These are phyloP conservation scores for Clavariopsis aquatica DNA, from an alignment of 495 filamentous ascomycete species.

Conservation along the genomic window DNA sequence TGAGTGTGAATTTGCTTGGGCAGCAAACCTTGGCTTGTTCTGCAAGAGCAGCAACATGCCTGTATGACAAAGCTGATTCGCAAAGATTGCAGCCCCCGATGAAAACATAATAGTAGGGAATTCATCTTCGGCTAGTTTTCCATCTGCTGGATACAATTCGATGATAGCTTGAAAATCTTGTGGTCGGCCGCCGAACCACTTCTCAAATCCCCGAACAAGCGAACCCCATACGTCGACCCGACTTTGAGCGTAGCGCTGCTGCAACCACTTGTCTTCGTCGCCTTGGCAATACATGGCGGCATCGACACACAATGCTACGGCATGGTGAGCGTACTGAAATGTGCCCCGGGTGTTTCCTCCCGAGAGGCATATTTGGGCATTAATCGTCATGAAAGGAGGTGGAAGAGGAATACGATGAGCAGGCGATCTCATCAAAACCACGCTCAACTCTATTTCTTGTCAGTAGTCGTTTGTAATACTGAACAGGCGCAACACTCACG, in stretches of 20 bases:
- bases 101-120: constrained; percentile 1
- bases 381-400: not conserved
- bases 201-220: constrained; percentile 6
- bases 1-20: not conserved
- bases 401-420: not conserved
- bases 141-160: not conserved
- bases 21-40: constrained; percentile 14
- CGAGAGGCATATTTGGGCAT: not conserved
- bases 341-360: not conserved
- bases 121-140: not conserved
- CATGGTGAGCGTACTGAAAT: not conserved
- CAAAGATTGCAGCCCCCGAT: not conserved
- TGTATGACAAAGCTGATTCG: constrained; percentile 23
- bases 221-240: constrained; percentile 2
- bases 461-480: not conserved
- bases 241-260: not conserved
- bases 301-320: not conserved
- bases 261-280: constrained; percentile 1
- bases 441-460: constrained; percentile 1
- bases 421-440: not conserved
- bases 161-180: constrained; percentile 5
- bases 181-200: not conserved
- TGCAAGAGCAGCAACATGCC: constrained; percentile 20
- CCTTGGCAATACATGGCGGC: constrained; percentile 2
- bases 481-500: not conserved